These are phyloP conservation scores for Tuber microsphaerosporum DNA, from an alignment of 495 filamentous ascomycete genomes.

Conservation along the genomic window DNA sequence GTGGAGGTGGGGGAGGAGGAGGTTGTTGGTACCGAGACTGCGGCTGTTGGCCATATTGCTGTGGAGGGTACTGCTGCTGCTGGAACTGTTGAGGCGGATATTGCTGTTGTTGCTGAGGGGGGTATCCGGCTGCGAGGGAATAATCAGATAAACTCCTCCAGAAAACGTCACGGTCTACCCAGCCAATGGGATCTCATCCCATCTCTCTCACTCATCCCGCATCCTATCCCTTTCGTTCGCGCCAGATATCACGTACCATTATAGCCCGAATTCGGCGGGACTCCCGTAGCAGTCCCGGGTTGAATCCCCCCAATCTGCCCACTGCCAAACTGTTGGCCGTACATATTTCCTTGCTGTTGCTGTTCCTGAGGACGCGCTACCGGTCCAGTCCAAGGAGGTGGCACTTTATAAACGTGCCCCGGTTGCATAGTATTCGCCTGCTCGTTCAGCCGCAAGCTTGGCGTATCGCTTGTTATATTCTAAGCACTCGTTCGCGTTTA, in stretches of 20 bases:
- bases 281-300: slow-evolving; percentile 32
- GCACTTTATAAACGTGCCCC: slow-evolving; percentile 26
- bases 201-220: not conserved
- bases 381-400: slow-evolving; percentile 24
- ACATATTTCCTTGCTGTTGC: slow-evolving; percentile 27
- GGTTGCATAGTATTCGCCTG: slow-evolving; percentile 3
- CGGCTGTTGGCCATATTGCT: slow-evolving; percentile 22
- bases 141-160: not conserved
- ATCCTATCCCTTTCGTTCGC: not conserved
- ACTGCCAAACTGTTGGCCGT: slow-evolving; percentile 23
- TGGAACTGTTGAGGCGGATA: slow-evolving; percentile 15
- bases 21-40: slow-evolving; percentile 23
- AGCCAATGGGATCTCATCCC: not conserved
- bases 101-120: slow-evolving; percentile 17
- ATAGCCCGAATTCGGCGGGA: slow-evolving; percentile 17
- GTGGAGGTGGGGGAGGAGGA: not conserved
- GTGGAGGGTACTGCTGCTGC: slow-evolving; percentile 19
- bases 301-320: slow-evolving; percentile 25
- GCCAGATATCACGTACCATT: slow-evolving; percentile 16
- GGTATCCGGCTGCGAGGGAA: slow-evolving; percentile 15
- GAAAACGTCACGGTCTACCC: not conserved
- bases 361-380: slow-evolving; percentile 9
- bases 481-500: not conserved
- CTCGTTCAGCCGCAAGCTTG: slow-evolving; percentile 1
- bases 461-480: not conserved